Percentiles rank a stretch among this genome's conserved stretches.
These are phyloP conservation scores for Cladosporium halotolerans DNA, from an alignment of 2,329 filamentous ascomycete genomes.

Conservation along the genomic window DNA sequence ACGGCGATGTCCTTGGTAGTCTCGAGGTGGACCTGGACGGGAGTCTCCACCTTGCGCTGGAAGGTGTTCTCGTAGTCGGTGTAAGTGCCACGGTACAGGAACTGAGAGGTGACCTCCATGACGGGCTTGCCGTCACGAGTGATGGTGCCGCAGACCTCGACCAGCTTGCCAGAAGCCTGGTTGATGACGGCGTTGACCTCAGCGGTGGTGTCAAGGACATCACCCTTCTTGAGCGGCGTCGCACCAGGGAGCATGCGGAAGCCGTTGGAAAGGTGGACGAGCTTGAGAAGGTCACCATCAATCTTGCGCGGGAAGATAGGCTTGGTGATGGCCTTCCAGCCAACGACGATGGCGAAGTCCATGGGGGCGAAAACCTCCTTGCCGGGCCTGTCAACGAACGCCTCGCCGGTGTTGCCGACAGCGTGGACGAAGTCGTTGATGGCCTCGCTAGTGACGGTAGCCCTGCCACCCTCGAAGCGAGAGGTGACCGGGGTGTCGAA, in stretches of 20 bases:
- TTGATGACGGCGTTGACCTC: slow-evolving; percentile 98
- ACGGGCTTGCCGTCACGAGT: slow-evolving; percentile 74
- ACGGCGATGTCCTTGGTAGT: slow-evolving; percentile 90
- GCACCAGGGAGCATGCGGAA: slow-evolving; percentile 98
- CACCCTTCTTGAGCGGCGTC: slow-evolving; percentile 89
- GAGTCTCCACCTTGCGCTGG: slow-evolving; percentile 92
- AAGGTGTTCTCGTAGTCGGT: slow-evolving; percentile 96
- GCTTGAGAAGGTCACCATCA: slow-evolving; percentile 89
- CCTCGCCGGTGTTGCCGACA: slow-evolving; percentile 94
- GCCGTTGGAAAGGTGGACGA: slow-evolving; percentile 93
- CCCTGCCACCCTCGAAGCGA: slow-evolving; percentile 81
- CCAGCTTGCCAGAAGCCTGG: slow-evolving; percentile 98
- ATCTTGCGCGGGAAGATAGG: slow-evolving; percentile 96
- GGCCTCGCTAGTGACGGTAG: slow-evolving; percentile 80
- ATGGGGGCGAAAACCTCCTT: slow-evolving; percentile 94
- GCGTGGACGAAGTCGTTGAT: slow-evolving; percentile 99
- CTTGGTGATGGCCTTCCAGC: slow-evolving; percentile 89
- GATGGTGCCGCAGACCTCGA: slow-evolving; percentile 98
- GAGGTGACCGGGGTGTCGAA: slow-evolving; percentile 80
- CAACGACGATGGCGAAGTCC: slow-evolving; percentile 59
- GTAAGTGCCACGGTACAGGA: slow-evolving; percentile 90
- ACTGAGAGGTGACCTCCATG: slow-evolving; percentile 98
- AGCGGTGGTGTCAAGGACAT: slow-evolving; percentile 84
- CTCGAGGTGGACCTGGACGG: slow-evolving; percentile 83
- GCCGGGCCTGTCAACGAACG: slow-evolving; percentile 90